Base-by-base conservation (phyloP, 2,329 filamentous ascomycete species). In the Colletotrichum spinosum region DNA sequence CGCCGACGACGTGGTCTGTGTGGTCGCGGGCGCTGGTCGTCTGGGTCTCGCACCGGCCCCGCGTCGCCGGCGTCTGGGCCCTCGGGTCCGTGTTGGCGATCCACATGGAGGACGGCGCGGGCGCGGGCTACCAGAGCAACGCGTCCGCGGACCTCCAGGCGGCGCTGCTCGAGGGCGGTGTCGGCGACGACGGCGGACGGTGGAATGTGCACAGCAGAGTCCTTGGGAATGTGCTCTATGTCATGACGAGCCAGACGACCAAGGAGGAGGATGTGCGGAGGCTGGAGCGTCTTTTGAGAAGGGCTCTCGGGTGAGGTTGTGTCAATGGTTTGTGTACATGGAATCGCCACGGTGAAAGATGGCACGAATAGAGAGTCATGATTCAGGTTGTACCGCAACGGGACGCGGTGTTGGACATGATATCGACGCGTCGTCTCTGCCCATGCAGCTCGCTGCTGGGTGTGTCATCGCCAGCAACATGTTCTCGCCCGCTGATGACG, bases 61-160 rank as follows among this genome's bases (percentile, higher is more conserved):
- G 80, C 0, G 87, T 96, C 0, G 81, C 87, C 3, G 87, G 89
- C 8, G 87, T 91, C 0, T 92, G 92, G 79, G 90, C 92, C 0
- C 78, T 96, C 1, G 93, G 93, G 0, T 91, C 87, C 2, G 90
- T 96, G 1, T 80, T 96, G 10, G 90, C 90, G 0, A 88, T 97
- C 42, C 82, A 81, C 34, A 70, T 88, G 58, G 72, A 75, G 4
- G 80, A 81, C 11, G 72, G 76, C 1, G 76, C 77, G 8, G 79
- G 78, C 3, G 69, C 76, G 1, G 83, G 83, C 0, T 86, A 86
- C 68, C 81, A 78, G 62, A 84, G 83, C 67, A 78, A 76, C 11
- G 82, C 80, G 0, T 82, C 84, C 0, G 72, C 74, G n/a, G 75
- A 74, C 0, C 69, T 86, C 0, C 82, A 84, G 50, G 72, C 75